phyloP scores from a whole-genome alignment of 306 rosid genomes.

The Neltuma alba region DNA sequence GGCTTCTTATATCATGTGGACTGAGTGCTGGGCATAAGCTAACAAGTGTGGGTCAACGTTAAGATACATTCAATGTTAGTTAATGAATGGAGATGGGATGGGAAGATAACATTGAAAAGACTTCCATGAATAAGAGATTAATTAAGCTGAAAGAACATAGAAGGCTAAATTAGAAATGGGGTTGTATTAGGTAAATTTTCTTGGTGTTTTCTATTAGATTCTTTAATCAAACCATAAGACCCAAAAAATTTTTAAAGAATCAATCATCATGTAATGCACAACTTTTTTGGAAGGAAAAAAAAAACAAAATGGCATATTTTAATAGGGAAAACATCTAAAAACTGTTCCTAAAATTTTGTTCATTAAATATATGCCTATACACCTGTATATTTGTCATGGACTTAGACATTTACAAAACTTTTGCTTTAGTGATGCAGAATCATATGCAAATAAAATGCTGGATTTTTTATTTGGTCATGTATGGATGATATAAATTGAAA shows the following conservation, averaged over 20 bases:
- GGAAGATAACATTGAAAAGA: neutral
- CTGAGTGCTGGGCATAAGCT: neutral
- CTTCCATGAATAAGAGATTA: neutral
- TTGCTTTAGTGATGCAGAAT: slow-evolving; percentile 4
- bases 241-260: neutral
- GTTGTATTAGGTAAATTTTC: neutral
- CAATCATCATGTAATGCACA: too few species aligned
- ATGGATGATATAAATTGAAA: neutral
- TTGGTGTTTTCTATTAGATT: neutral
- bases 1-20: neutral
- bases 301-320: too few species aligned
- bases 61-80: neutral
- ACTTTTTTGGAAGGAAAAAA: too few species aligned
- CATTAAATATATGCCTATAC: neutral
- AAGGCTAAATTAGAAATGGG: neutral
- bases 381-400: neutral
- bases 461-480: neutral
- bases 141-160: neutral
- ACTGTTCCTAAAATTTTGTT: too few species aligned
- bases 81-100: neutral
- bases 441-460: neutral
- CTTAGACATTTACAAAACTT: neutral
- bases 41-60: neutral
- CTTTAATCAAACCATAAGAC: neutral
- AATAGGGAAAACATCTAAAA: too few species aligned